Evolutionary conservation across 1,139 yeast species (phyloP).

Genomic region (Debaryomycetaceae sp.): DNA sequence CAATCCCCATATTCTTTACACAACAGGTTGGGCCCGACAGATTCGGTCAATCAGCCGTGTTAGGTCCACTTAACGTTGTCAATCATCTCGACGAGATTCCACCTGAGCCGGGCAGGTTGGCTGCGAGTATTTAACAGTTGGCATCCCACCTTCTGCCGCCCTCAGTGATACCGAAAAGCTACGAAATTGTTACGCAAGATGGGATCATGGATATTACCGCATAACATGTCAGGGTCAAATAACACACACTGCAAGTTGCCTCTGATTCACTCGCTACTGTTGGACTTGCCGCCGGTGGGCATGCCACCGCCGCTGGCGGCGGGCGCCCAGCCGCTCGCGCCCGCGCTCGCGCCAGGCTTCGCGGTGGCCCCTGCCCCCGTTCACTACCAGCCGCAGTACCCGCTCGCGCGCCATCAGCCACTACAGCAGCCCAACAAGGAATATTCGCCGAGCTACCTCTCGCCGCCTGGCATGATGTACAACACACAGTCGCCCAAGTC

Average conservation of each 20-base stretch:
- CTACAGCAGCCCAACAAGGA: not conserved
- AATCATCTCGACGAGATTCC: not conserved
- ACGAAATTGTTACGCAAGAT: not conserved
- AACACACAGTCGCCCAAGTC: not conserved
- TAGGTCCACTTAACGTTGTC: not conserved
- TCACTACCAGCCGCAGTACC: not conserved
- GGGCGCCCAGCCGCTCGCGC: not conserved
- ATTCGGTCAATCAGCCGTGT: not conserved
- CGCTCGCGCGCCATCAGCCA: not conserved
- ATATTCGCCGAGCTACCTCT: not conserved
- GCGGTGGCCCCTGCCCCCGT: not conserved
- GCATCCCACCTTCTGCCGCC: not conserved
- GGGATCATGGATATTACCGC: not conserved
- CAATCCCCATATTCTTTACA: not conserved
- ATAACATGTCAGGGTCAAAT: not conserved
- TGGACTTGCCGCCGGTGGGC: slow-evolving; percentile 20
- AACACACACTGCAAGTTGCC: slow-evolving; percentile 16
- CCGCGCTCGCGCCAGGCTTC: not conserved
- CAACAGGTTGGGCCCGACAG: not conserved
- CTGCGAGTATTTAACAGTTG: not conserved
- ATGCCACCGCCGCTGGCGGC: slow-evolving; percentile 5
- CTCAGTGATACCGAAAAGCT: not conserved
- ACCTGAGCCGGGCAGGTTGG: not conserved
- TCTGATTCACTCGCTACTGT: slow-evolving; percentile 26
- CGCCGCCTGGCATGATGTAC: not conserved